Conservation (phyloP, 495 filamentous ascomycete genomes). For the Aspergillus taichungensis region DNA sequence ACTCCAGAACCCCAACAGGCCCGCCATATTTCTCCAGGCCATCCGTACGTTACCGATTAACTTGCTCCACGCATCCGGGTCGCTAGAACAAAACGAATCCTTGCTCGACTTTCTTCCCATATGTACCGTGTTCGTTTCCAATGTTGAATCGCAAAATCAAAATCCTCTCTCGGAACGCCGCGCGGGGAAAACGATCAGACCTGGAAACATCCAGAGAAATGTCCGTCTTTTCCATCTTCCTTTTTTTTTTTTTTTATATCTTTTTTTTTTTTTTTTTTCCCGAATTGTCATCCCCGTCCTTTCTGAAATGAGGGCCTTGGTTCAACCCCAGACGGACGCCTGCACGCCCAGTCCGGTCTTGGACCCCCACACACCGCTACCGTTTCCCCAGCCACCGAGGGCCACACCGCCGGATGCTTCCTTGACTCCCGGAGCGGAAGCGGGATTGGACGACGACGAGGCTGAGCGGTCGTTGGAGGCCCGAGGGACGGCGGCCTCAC, state of each 20-base stretch:
- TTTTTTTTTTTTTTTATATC: slow-evolving; percentile 26
- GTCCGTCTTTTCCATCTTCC: not conserved
- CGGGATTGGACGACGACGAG: slow-evolving; percentile 52
- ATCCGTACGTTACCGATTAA: slow-evolving; percentile 18
- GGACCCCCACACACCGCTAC: slow-evolving; percentile 66
- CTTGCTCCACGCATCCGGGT: slow-evolving; percentile 15
- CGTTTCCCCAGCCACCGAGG: slow-evolving; percentile 59
- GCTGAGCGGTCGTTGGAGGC: slow-evolving; percentile 47
- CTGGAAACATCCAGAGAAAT: slow-evolving; percentile 9
- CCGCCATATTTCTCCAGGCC: slow-evolving; percentile 17
- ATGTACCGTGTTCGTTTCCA: slow-evolving; percentile 22
- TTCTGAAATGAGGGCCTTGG: no score
- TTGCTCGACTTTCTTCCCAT: slow-evolving; percentile 14
- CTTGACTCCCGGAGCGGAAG: slow-evolving; percentile 26
- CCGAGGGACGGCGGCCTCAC: slow-evolving; percentile 36
- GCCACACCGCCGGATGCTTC: slow-evolving; percentile 42
- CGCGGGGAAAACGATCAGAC: slow-evolving; percentile 14
- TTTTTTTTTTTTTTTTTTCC: no score
- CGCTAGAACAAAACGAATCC: slow-evolving; percentile 14
- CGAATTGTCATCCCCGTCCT: no score
- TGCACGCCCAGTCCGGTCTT: slow-evolving; percentile 63
- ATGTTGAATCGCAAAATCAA: slow-evolving; percentile 12
- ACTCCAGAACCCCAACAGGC: slow-evolving; percentile 24
- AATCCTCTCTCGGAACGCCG: slow-evolving; percentile 23
- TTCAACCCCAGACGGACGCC: slow-evolving; percentile 62